Base-by-base conservation (phyloP, 805 yeast genomes). In the Zygoascus biomembranicola region DNA sequence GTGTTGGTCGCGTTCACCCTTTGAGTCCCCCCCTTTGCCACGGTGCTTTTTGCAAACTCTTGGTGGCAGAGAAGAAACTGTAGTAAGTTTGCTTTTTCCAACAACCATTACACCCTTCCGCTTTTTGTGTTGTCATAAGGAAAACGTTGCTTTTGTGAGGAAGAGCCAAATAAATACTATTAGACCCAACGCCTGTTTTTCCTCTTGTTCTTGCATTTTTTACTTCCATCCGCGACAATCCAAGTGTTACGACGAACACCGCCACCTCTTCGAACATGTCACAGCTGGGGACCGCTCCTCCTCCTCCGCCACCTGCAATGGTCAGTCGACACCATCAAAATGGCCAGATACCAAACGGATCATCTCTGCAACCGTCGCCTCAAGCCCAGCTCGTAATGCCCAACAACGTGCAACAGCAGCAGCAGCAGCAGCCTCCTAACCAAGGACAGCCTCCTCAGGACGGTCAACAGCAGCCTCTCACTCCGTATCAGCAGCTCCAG, bases 401-500 rank as follows among this genome's bases (percentile, higher is more conserved):
- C 11, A 31, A 14, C 13, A 31, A 19, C 19, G 41, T 20, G 19
- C 52, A 23, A 20, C 19, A 47, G 2, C 58, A 49, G 28, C 57
- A 52, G 26, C 51, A 26, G 11, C 58, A 48, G 48, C 69, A 62
- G 53, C 71, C 66, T 10, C 39, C 43, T 41, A 32, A 45, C 32
- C 49, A 52, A 45, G 55, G 45, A 53, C 60, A 58, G 39, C 16
- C 39, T 13, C 39, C 39, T 35, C 39, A 11, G 13, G 16, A 11
- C 4, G 39, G 39, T 8, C 39, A 35, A 35, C 39, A 35, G 39
- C 69, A 62, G 53, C 71, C 66, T 13, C 28, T 49, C 43, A 42
- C 51, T 32, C 49, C 54, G 44, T 58, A 49, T 54, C 60, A 58
- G 43, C 59, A 66, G 55, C 61, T 69, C 16, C 71, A 69, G 47